A percentile compares a stretch with the other conserved stretches of the same genome.
Evolutionary conservation across 192 early-diverging fungal species (phyloP).

Genomic region (Coemansia interrupta): DNA sequence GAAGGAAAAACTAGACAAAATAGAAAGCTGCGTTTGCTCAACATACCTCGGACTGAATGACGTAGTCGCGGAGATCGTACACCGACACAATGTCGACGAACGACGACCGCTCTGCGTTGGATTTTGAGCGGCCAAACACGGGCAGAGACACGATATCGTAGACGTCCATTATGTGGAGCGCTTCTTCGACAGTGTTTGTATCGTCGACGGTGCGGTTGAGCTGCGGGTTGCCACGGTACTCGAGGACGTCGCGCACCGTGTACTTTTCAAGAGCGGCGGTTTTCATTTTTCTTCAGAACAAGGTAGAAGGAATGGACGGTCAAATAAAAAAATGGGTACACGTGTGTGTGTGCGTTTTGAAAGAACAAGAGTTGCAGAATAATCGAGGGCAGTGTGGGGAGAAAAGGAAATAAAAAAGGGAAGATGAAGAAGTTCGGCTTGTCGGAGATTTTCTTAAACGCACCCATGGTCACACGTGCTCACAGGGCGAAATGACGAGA

Average conservation of each 20-base stretch:
- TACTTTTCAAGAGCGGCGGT: conserved; percentile 26
- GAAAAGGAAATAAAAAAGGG: no score
- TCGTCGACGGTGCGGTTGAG: conserved; percentile 27
- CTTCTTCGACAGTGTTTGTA: conserved; percentile 19
- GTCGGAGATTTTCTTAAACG: no score
- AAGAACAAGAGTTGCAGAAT: no score
- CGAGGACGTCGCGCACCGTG: conserved; percentile 41
- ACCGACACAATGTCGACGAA: conserved; percentile 49
- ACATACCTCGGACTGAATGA: conserved; percentile 33
- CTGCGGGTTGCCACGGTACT: conserved; percentile 34
- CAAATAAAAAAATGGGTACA: not conserved
- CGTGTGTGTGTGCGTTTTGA: not conserved
- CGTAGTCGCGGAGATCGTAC: conserved; percentile 48
- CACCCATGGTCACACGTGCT: no score
- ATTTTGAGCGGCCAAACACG: conserved; percentile 19
- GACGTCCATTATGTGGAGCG: conserved; percentile 33
- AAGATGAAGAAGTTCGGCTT: no score
- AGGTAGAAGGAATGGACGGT: no score
- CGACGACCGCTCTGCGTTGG: not conserved
- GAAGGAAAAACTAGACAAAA: no score
- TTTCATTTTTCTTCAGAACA: conserved; percentile 25
- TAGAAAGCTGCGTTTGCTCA: not conserved
- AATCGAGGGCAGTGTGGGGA: no score
- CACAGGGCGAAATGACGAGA: no score
- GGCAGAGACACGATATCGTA: conserved; percentile 45